Evolutionary conservation across 192 early-diverging fungal species (phyloP).

Genomic region (Coemansia erecta): DNA sequence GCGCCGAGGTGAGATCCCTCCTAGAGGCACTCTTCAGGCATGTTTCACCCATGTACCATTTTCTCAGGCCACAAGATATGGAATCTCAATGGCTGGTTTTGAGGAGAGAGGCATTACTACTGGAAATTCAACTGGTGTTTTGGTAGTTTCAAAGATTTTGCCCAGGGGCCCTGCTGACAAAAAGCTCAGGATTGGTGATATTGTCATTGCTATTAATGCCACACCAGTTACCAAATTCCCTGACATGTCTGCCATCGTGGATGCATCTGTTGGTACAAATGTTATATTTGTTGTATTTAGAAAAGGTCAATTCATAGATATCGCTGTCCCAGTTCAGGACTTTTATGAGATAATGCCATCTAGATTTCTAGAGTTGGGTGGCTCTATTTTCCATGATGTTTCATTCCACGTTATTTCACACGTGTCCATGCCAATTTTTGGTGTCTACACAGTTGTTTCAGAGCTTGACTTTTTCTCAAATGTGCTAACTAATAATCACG

Average conservation of each 20-base stretch:
- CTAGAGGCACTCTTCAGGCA: constrained; percentile 74
- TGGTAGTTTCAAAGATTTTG: constrained; percentile 61
- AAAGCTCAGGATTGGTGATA: constrained; percentile 64
- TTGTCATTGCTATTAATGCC: constrained; percentile 61
- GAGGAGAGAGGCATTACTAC: constrained; percentile 57
- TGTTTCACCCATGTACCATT: constrained; percentile 67
- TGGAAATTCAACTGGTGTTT: constrained; percentile 62
- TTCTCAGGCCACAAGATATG: constrained; percentile 33
- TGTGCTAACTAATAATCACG: too few relatives aligned
- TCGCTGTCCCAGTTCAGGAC: constrained; percentile 60
- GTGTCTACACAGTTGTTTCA: constrained; percentile 14
- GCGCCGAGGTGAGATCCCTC: constrained; percentile 54
- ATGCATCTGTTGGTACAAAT: constrained; percentile 55
- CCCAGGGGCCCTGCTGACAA: constrained; percentile 68
- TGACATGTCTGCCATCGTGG: constrained; percentile 59
- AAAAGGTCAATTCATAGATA: constrained; percentile 47
- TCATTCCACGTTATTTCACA: constrained; percentile 63
- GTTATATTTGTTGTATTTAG: constrained; percentile 59
- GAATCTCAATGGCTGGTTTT: constrained; percentile 6
- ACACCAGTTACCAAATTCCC: constrained; percentile 61
- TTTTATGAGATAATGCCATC: constrained; percentile 77
- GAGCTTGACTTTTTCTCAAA: too few relatives aligned
- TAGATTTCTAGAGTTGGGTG: constrained; percentile 75
- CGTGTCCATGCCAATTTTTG: constrained; percentile 17
- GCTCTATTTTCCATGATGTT: constrained; percentile 67